Evolutionary conservation across 2,329 filamentous ascomycete species (phyloP), one percentile per base, ranked within the genome.

Genomic region (Ascochyta koolunga): DNA sequence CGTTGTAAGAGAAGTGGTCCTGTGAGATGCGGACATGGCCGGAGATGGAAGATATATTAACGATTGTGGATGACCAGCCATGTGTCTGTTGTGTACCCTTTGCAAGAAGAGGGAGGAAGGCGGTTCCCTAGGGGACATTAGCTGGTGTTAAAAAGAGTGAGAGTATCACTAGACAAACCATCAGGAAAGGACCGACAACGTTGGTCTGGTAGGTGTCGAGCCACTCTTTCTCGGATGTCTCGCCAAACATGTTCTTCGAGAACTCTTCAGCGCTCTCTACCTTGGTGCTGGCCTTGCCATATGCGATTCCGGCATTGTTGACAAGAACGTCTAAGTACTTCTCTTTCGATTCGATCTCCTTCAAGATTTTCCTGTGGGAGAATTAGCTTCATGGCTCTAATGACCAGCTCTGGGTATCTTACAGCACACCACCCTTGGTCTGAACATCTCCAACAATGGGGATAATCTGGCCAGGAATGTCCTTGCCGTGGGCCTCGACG

Each of bases 1-100:
- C 73, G 54, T 83, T 80, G 72, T 80, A 81, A 33, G 73, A 74
- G 53, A 79, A 78, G 60, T 79, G 79, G 49, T 77, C 75, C 58
- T 81, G 79, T 5, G 77, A 74, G 18, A 77, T 79, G 56, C 76
- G 76, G 41, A 81, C 74, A 21, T 76, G 69, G 9, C 79, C 79
- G 2, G 73, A 77, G 54, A 81, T 80, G 27, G 71, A 76, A 27
- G 67, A 73, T 61, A 79, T 78, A 61, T 81, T 81, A 65, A 81
- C 74, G 7, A 80, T 76, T 4, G 71, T 74, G 16, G 72, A 75
- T 6, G 76, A 79, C 63, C 73, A 81, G 24, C 75, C 76, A 35
- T 76, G 65, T 15, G 75, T 68, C 19, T 69, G 64, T 48, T 79
- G 74, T 0, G 77, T 76, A 1, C 77, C 69, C 47, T 76, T 77